Percentiles rank a stretch among this genome's conserved stretches.
These are phyloP conservation scores for Mycena haematopus DNA, from an alignment of 768 basidiomycete species.

Conservation along the genomic window DNA sequence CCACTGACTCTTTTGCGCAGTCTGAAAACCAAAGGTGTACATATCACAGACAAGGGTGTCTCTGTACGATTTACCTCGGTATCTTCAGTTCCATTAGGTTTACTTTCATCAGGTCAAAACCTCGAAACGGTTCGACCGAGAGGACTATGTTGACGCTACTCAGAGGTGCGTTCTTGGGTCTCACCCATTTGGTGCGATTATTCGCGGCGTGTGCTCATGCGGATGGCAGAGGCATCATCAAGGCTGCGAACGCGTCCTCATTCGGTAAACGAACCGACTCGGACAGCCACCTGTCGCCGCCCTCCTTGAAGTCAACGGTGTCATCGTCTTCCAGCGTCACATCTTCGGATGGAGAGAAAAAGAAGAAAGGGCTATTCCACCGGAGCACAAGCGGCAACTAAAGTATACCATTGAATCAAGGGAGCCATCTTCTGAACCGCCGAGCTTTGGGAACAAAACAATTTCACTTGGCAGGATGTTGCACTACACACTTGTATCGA, in stretches of 20 bases:
- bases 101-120: constrained; percentile 61
- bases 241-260: constrained; percentile 54
- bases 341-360: constrained; percentile 35
- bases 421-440: not conserved
- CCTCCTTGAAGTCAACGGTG: constrained; percentile 30
- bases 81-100: too few species aligned
- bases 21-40: constrained; percentile 61
- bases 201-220: not conserved
- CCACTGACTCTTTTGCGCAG: constrained; percentile 38
- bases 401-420: too few species aligned
- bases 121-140: constrained; percentile 59
- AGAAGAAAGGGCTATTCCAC: constrained; percentile 31
- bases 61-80: too few species aligned
- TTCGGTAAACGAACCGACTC: constrained; percentile 39
- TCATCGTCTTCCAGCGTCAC: constrained; percentile 29
- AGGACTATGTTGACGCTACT: constrained; percentile 75
- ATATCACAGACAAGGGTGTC: constrained; percentile 65
- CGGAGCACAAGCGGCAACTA: not conserved
- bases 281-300: constrained; percentile 16
- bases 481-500: not conserved
- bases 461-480: not conserved
- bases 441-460: not conserved
- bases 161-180: constrained; percentile 63
- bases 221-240: constrained; percentile 55
- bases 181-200: not conserved